Conservation (phyloP, 331 rosid genomes). For the Acacia concinna region DNA sequence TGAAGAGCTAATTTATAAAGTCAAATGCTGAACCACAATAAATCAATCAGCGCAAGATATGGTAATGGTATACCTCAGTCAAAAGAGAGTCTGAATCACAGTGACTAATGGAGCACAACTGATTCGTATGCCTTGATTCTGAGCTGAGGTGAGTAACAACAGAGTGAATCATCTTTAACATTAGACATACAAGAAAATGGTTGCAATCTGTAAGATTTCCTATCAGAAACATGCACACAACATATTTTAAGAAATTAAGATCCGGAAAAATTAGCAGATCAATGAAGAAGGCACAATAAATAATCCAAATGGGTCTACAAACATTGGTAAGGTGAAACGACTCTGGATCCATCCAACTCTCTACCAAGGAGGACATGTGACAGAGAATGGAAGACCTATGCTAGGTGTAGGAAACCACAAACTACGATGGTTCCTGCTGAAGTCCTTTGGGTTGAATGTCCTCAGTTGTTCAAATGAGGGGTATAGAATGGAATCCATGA, state of each 20-base stretch:
- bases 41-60: constrained; percentile 18
- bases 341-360: constrained; percentile 13
- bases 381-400: background rate
- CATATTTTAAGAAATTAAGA: background rate
- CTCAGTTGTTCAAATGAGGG: background rate
- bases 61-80: constrained; percentile 65
- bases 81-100: constrained; percentile 89
- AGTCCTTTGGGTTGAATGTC: background rate
- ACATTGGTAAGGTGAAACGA: constrained; percentile 8
- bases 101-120: constrained; percentile 91
- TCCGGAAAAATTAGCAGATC: constrained; percentile 8
- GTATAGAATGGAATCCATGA: background rate
- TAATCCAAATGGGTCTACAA: constrained; percentile 16
- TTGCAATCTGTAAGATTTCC: constrained; percentile 5
- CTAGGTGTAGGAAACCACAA: constrained; percentile 13
- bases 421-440: constrained; percentile 19
- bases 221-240: constrained; percentile 7
- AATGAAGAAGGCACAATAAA: constrained; percentile 5
- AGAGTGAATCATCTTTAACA: constrained; percentile 32
- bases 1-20: constrained; percentile 20
- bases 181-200: constrained; percentile 32
- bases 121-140: constrained; percentile 86
- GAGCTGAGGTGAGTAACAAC: constrained; percentile 59
- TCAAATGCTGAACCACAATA: constrained; percentile 14
- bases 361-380: background rate